phyloP scores from a whole-genome alignment of 768 basidiomycete species.

The Cystofilobasidium macerans region DNA sequence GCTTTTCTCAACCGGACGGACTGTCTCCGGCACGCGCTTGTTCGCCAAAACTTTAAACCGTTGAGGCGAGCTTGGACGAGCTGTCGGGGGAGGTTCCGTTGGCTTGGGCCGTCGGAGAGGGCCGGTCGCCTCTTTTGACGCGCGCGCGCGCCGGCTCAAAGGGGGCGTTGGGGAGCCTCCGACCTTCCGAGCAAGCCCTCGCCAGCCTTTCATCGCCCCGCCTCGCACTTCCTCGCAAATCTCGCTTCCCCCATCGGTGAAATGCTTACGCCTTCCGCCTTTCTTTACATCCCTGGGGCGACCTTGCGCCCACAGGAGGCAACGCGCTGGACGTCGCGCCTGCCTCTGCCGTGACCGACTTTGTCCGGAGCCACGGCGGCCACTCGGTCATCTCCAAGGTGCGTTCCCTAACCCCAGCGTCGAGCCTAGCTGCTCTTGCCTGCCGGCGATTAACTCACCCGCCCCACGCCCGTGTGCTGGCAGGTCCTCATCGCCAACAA shows the following conservation, averaged over 20 bases:
- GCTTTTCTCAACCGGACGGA: not conserved
- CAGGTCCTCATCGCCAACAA: slow-evolving; percentile 98
- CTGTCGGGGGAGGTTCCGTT: no score
- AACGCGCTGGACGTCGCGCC: slow-evolving; percentile 80
- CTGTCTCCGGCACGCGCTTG: no score
- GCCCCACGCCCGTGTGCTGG: not conserved
- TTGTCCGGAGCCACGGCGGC: slow-evolving; percentile 79
- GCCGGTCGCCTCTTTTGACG: no score
- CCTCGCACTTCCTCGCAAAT: no score
- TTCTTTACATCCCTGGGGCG: not conserved
- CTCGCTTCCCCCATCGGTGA: not conserved
- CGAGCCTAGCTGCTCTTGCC: not conserved
- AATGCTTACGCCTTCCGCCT: not conserved
- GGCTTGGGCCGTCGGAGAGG: no score
- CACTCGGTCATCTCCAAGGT: slow-evolving; percentile 99
- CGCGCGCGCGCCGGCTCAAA: no score
- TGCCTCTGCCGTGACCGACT: slow-evolving; percentile 69
- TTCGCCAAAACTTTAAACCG: no score
- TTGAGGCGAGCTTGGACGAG: no score
- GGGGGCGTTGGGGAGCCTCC: no score
- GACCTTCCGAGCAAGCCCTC: no score
- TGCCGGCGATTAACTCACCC: not conserved
- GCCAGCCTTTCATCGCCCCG: no score
- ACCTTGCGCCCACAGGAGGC: slow-evolving; percentile 53
- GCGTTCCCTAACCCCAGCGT: slow-evolving; percentile 29